A percentile compares a stretch with the other conserved stretches of the same genome.
Conservation (phyloP, 2,329 filamentous ascomycete genomes). For the Fusarium annulatum region DNA sequence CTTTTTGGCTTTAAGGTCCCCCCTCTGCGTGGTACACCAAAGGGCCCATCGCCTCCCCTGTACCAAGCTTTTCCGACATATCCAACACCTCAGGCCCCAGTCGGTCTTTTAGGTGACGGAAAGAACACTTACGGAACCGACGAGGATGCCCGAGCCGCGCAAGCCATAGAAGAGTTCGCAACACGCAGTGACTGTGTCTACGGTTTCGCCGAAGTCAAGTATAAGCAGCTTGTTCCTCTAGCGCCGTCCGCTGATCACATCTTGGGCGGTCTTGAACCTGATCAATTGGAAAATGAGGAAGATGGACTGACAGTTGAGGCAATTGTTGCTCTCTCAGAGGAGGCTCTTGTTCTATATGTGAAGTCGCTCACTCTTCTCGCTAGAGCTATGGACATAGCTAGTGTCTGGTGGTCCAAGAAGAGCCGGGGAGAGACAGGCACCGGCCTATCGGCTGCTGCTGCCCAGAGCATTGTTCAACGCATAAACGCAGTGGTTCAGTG, state of each 20-base stretch:
- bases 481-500: slow-evolving; percentile 97
- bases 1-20: slow-evolving; percentile 78
- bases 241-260: slow-evolving; percentile 81
- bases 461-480: slow-evolving; percentile 69
- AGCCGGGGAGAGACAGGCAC: slow-evolving; percentile 69
- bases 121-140: slow-evolving; percentile 69
- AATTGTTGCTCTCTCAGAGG: slow-evolving; percentile 87
- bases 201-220: slow-evolving; percentile 98
- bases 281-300: slow-evolving; percentile 67
- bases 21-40: slow-evolving; percentile 68
- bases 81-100: slow-evolving; percentile 71
- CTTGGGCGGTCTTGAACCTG: slow-evolving; percentile 69
- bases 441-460: slow-evolving; percentile 53
- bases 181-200: slow-evolving; percentile 96
- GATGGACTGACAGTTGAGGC: slow-evolving; percentile 88
- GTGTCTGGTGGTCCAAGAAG: slow-evolving; percentile 88
- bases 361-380: slow-evolving; percentile 91
- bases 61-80: slow-evolving; percentile 89
- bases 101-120: slow-evolving; percentile 74
- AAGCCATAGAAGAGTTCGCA: slow-evolving; percentile 89
- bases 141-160: slow-evolving; percentile 82
- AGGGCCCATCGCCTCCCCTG: slow-evolving; percentile 77
- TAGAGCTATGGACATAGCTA: slow-evolving; percentile 95
- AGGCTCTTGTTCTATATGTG: slow-evolving; percentile 94
- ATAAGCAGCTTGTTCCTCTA: slow-evolving; percentile 92